Base-by-base conservation (phyloP, 2,329 filamentous ascomycete genomes). In the Amphichorda felina region DNA sequence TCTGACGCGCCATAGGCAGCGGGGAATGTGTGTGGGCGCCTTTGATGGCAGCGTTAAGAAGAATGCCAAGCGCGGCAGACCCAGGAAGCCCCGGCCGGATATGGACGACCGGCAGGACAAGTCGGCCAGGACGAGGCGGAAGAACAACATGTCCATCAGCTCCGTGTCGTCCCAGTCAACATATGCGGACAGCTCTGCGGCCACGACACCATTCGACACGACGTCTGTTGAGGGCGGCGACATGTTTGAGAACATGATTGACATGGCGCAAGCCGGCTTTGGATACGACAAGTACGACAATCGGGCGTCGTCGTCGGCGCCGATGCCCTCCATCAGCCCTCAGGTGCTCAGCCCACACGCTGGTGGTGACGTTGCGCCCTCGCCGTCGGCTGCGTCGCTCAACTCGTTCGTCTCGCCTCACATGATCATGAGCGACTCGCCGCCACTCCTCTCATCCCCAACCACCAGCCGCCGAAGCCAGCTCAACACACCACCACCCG, bases 11-110 rank as follows among this genome's bases (percentile, higher is more conserved):
- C 91, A 98, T 55, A 78, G 88, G 36, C 91, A 96, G 57, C 79
- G 91, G 28, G 91, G 89, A 37, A 94, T 95, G 84, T 98, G 91
- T 58, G 81, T 91, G 38, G 91, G 91, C 38, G 89, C 87, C 5
- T 93, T 96, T 48, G 86, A 94, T 43, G 88, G 88, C 27, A 63
- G 73, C 11, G 70, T 74, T 6, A 63, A 71, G 34, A 75, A 75
- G 50, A 61, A 68, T 6, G 72, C 71, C 30, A 76, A 76, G 60
- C 65, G 72, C n/a, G 76, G 76, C 8, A 63, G 76, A 14, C 76
- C 76, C 5, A 67, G 73, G 42, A 80, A 80, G 63, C 63, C 69
- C 43, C 49, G 15, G 16, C 73, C 73, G 0, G 71, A 75, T 32
- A 57, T 70, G 50, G 69, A 72, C 18, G 39, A 38, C 25, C 34